phyloP scores from a whole-genome alignment of 108 stramenopile species.

The Nannochloropsis salina region DNA sequence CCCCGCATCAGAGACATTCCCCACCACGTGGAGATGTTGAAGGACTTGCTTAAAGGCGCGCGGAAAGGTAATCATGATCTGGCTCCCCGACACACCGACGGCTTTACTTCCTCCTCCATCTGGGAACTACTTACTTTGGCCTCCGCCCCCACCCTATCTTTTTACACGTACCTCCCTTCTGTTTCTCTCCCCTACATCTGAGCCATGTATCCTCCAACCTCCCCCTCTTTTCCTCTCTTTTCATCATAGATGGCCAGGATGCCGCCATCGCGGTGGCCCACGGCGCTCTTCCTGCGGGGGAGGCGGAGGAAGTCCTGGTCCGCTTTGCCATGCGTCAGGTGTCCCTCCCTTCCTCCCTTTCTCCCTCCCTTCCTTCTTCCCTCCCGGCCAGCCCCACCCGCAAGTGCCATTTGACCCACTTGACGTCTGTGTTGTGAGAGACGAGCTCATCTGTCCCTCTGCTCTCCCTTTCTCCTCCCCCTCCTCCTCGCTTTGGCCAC shows the following conservation, averaged over 20 bases:
- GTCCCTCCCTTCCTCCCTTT: background rate
- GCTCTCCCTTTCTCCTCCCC: background rate
- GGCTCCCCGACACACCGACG: background rate
- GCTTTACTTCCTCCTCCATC: background rate
- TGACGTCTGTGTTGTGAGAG: background rate
- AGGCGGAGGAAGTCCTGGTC: conserved; percentile 19
- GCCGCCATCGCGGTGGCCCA: background rate
- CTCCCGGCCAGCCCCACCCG: background rate
- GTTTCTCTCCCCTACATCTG: background rate
- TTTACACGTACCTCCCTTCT: background rate
- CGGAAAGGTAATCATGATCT: conserved; percentile 23
- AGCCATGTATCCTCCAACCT: background rate
- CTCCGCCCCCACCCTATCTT: background rate
- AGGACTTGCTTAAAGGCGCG: conserved; percentile 62
- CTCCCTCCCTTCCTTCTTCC: background rate
- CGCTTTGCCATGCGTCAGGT: conserved; percentile 10
- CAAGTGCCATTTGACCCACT: background rate
- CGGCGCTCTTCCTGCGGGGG: background rate
- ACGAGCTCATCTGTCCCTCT: no score
- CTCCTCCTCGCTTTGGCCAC: background rate
- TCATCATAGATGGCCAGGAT: background rate
- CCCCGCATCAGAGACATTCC: conserved; percentile 64
- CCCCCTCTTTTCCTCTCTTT: background rate
- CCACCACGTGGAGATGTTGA: conserved; percentile 61
- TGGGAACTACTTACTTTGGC: no score